Evolutionary conservation across 192 early-diverging fungal species (phyloP).

Genomic region (Dimargaris verticillata): DNA sequence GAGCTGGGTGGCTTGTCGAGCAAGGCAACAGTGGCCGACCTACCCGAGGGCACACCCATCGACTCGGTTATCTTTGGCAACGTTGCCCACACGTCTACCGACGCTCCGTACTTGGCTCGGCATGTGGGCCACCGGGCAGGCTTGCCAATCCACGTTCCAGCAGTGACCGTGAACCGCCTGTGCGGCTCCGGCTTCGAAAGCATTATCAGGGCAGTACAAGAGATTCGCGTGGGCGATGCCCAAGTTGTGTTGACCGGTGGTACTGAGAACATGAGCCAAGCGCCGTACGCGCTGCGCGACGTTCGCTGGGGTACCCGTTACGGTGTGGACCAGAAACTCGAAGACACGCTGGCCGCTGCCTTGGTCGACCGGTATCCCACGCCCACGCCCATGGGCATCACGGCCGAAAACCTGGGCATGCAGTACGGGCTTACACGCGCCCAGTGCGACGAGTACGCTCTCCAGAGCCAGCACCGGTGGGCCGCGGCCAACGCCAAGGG

Average conservation of each 20-base stretch:
- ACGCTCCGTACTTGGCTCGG: conserved; percentile 81
- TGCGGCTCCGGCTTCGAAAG: conserved; percentile 94
- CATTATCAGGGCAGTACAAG: conserved; percentile 86
- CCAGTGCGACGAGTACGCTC: conserved; percentile 73
- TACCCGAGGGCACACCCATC: conserved; percentile 51
- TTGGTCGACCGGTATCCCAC: conserved; percentile 76
- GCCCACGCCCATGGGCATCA: conserved; percentile 81
- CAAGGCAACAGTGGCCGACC: conserved; percentile 60
- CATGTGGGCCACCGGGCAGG: conserved; percentile 84
- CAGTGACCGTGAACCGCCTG: conserved; percentile 85
- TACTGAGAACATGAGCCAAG: conserved; percentile 85
- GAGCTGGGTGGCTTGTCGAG: conserved; percentile 86
- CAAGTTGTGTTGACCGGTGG: conserved; percentile 80
- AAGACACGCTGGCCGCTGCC: conserved; percentile 73
- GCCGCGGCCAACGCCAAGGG: conserved; percentile 60
- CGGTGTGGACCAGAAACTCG: conserved; percentile 74
- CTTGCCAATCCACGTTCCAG: conserved; percentile 68
- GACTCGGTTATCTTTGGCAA: conserved; percentile 94
- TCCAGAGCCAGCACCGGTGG: conserved; percentile 75
- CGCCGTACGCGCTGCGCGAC: conserved; percentile 69
- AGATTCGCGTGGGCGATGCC: conserved; percentile 69
- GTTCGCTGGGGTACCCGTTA: conserved; percentile 73
- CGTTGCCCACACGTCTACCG: conserved; percentile 65
- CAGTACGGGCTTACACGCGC: conserved; percentile 67
- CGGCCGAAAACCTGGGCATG: conserved; percentile 79